A percentile compares a stretch with the other conserved stretches of the same genome.
phyloP scores from a whole-genome alignment of 768 basidiomycete genomes.

The Asterophora lycoperdoides region DNA sequence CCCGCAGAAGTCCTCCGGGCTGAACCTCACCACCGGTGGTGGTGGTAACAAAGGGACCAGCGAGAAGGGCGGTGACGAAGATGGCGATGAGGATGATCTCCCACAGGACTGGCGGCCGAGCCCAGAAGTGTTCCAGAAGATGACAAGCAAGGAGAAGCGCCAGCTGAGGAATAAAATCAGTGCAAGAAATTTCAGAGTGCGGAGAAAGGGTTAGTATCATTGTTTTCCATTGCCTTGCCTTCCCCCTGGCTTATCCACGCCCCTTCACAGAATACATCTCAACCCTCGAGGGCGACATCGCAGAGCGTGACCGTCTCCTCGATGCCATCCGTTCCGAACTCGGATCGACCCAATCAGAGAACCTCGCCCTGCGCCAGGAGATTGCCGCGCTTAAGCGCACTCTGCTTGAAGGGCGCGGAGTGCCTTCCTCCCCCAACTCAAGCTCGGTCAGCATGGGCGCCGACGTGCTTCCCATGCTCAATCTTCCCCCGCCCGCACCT shows the following conservation, averaged over 20 bases:
- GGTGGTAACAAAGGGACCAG: background rate
- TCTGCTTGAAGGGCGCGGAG: slow-evolving; percentile 63
- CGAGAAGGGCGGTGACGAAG: slow-evolving; percentile 28
- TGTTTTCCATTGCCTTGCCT: slow-evolving; percentile 4
- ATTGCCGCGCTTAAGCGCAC: slow-evolving; percentile 70
- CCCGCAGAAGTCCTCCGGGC: slow-evolving; percentile 4
- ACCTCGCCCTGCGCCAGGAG: slow-evolving; percentile 76
- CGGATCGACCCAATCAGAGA: slow-evolving; percentile 75
- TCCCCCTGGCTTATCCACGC: too few relatives aligned
- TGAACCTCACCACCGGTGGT: too few relatives aligned
- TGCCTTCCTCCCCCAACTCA: too few relatives aligned
- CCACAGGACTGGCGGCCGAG: slow-evolving; percentile 82
- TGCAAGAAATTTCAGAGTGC: slow-evolving; percentile 91
- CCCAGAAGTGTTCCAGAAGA: slow-evolving; percentile 92
- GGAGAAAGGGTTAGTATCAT: slow-evolving; percentile 70
- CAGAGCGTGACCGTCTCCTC: slow-evolving; percentile 87
- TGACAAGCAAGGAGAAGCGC: slow-evolving; percentile 93
- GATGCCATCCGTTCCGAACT: slow-evolving; percentile 84
- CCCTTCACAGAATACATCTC: slow-evolving; percentile 75
- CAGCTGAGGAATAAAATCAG: slow-evolving; percentile 96
- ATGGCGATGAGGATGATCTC: slow-evolving; percentile 49
- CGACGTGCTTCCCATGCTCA: slow-evolving; percentile 29
- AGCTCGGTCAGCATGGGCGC: slow-evolving; percentile 12
- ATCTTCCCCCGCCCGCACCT: slow-evolving; percentile 49
- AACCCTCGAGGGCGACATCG: slow-evolving; percentile 90